phyloP scores from a whole-genome alignment of 495 filamentous ascomycete genomes.

The Patellaria atrata region DNA sequence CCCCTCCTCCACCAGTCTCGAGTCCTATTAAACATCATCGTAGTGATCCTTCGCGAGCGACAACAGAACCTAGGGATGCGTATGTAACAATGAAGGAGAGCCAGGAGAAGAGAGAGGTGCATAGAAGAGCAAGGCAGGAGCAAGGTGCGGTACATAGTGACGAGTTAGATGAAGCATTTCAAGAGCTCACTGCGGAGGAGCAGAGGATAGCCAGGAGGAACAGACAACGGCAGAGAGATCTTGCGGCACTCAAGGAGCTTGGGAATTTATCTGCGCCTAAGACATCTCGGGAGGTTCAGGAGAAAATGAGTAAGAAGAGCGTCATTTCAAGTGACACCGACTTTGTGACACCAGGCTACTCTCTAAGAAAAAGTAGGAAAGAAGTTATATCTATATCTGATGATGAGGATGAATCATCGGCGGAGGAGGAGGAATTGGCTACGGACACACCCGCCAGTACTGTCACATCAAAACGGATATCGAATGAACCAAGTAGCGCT shows the following conservation, averaged over 20 bases:
- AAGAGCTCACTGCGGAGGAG: constrained; percentile 6
- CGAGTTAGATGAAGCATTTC: constrained; percentile 13
- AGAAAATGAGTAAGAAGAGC: constrained; percentile 1
- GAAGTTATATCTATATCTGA: constrained; percentile 2
- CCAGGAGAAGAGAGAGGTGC: constrained; percentile 18
- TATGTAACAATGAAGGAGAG: constrained; percentile 28
- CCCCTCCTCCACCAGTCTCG: constrained; percentile 18
- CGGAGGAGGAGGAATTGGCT: constrained; percentile 20
- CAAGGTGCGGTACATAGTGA: constrained; percentile 1
- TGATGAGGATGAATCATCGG: constrained; percentile 11
- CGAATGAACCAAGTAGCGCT: neutral
- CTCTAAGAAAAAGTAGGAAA: neutral
- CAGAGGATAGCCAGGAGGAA: constrained; percentile 2
- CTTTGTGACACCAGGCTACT: constrained; percentile 5
- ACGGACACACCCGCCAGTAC: constrained; percentile 9
- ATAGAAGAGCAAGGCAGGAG: constrained; percentile 6
- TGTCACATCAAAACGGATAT: constrained; percentile 2
- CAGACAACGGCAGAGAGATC: constrained; percentile 4
- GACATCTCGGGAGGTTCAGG: neutral
- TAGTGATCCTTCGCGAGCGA: constrained; percentile 10
- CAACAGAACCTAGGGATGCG: constrained; percentile 23
- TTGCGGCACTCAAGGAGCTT: constrained; percentile 4
- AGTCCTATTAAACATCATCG: constrained; percentile 20
- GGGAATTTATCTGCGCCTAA: constrained; percentile 4
- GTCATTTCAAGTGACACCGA: constrained; percentile 4